Conservation (phyloP, 179 eudicot genomes). For the Carnegiea gigantea region DNA sequence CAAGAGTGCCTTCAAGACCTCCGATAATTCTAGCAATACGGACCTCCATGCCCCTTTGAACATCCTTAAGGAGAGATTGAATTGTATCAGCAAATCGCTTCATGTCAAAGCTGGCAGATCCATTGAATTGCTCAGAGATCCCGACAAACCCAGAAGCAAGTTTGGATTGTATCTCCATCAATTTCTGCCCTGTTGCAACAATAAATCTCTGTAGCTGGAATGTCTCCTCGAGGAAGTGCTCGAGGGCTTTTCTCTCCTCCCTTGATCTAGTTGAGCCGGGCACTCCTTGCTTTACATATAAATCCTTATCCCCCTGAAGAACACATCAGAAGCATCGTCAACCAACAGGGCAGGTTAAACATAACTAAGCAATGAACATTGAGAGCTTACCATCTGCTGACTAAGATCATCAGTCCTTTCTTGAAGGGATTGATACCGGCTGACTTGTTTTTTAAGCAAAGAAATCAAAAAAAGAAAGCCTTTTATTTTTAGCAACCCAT, state of each 20-base stretch:
- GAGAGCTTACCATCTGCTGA: constrained; percentile 71
- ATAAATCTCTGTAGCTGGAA: constrained; percentile 91
- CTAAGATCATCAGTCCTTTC: constrained; percentile 76
- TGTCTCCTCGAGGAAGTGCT: constrained; percentile 85
- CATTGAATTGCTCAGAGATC: constrained; percentile 37
- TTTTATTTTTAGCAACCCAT: constrained; percentile 27
- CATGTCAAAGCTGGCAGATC: constrained; percentile 57
- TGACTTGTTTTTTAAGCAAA: constrained; percentile 76
- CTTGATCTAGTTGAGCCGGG: constrained; percentile 41
- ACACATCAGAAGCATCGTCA: constrained; percentile 4
- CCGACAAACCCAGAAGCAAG: constrained; percentile 55
- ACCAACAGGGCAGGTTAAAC: neutral
- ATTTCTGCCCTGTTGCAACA: constrained; percentile 90
- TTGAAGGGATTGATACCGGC: constrained; percentile 81
- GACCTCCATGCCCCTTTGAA: constrained; percentile 87
- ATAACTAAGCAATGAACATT: neutral
- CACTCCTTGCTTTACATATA: constrained; percentile 35
- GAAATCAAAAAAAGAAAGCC: constrained; percentile 48
- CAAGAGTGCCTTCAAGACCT: constrained; percentile 83
- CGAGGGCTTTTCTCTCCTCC: constrained; percentile 62
- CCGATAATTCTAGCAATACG: constrained; percentile 77
- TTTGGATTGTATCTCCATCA: constrained; percentile 74
- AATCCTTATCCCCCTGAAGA: constrained; percentile 63
- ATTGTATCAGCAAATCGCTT: constrained; percentile 72
- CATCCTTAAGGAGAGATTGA: constrained; percentile 62